A percentile compares a stretch with the other conserved stretches of the same genome.
Evolutionary conservation across 2,329 filamentous ascomycete genomes (phyloP).

Genomic region (Tolypocladium sp.): DNA sequence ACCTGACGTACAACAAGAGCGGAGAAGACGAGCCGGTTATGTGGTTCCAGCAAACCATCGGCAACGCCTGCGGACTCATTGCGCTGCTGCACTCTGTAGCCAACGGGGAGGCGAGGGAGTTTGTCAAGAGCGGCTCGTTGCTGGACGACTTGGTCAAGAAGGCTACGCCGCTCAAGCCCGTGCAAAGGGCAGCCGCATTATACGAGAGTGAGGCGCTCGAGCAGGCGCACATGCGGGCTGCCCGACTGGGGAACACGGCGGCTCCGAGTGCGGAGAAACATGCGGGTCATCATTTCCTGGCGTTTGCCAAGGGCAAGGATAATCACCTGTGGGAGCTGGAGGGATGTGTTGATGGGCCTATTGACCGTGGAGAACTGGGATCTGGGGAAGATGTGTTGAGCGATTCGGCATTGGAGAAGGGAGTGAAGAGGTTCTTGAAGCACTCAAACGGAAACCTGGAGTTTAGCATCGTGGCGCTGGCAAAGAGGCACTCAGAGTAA

Average conservation of each 20-base stretch:
- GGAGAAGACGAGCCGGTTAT: constrained; percentile 52
- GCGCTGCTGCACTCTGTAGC: constrained; percentile 64
- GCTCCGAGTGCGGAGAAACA: constrained; percentile 52
- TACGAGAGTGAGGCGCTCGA: constrained; percentile 65
- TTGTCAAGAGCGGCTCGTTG: constrained; percentile 43
- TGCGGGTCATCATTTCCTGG: constrained; percentile 69
- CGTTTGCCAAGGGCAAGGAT: constrained; percentile 62
- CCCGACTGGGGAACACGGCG: constrained; percentile 55
- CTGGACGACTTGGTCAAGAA: constrained; percentile 51
- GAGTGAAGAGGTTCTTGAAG: constrained; percentile 33
- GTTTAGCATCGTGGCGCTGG: constrained; percentile 29
- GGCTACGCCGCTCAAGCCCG: constrained; percentile 52
- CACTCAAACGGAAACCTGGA: constrained; percentile 23
- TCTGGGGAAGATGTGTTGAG: constrained; percentile 56
- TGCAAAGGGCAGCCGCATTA: constrained; percentile 55
- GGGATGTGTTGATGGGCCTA: constrained; percentile 62
- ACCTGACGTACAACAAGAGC: constrained; percentile 20
- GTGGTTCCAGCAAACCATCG: constrained; percentile 82
- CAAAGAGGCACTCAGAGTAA: constrained; percentile 7
- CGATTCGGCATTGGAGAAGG: constrained; percentile 57
- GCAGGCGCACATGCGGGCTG: constrained; percentile 62
- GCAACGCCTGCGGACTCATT: constrained; percentile 73
- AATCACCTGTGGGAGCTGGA: constrained; percentile 71
- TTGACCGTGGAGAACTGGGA: constrained; percentile 51
- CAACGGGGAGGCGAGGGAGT: constrained; percentile 54